These are phyloP conservation scores for Parastagonospora nodorum DNA, from an alignment of 2,329 filamentous ascomycete genomes.

Conservation along the genomic window DNA sequence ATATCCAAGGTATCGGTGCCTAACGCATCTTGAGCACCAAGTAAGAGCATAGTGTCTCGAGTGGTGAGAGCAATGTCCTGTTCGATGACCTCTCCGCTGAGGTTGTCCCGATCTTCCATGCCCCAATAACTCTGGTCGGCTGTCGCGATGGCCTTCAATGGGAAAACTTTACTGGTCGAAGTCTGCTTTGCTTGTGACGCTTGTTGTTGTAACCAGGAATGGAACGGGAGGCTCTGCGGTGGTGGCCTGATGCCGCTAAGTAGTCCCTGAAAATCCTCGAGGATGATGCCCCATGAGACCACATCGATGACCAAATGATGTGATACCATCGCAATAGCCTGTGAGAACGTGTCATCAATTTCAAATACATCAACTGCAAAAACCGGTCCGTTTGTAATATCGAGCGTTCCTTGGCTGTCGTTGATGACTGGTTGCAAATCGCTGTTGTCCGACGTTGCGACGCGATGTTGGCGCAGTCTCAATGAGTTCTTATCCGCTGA, in stretches of 20 bases:
- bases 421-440: slow-evolving; percentile 31
- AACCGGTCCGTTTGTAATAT: slow-evolving; percentile 44
- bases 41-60: slow-evolving; percentile 38
- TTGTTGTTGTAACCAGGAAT: slow-evolving; percentile 45
- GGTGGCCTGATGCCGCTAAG: slow-evolving; percentile 30
- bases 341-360: slow-evolving; percentile 39
- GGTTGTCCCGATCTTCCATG: slow-evolving; percentile 39
- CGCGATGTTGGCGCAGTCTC: slow-evolving; percentile 27
- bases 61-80: slow-evolving; percentile 38
- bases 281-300: slow-evolving; percentile 48
- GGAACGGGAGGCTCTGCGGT: slow-evolving; percentile 42
- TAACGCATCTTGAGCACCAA: slow-evolving; percentile 41
- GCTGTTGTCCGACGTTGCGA: slow-evolving; percentile 13
- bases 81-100: slow-evolving; percentile 39
- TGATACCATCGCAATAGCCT: slow-evolving; percentile 42
- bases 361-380: slow-evolving; percentile 51
- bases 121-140: slow-evolving; percentile 46
- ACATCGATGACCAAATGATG: slow-evolving; percentile 47
- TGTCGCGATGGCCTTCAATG: slow-evolving; percentile 29
- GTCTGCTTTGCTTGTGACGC: slow-evolving; percentile 31
- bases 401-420: slow-evolving; percentile 36
- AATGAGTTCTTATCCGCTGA: slow-evolving; percentile 32
- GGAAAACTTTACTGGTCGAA: slow-evolving; percentile 30
- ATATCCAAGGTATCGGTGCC: slow-evolving; percentile 45
- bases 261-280: slow-evolving; percentile 44